These are phyloP conservation scores for Monosporascus sp. DNA, from an alignment of 2,329 filamentous ascomycete genomes.

Conservation along the genomic window DNA sequence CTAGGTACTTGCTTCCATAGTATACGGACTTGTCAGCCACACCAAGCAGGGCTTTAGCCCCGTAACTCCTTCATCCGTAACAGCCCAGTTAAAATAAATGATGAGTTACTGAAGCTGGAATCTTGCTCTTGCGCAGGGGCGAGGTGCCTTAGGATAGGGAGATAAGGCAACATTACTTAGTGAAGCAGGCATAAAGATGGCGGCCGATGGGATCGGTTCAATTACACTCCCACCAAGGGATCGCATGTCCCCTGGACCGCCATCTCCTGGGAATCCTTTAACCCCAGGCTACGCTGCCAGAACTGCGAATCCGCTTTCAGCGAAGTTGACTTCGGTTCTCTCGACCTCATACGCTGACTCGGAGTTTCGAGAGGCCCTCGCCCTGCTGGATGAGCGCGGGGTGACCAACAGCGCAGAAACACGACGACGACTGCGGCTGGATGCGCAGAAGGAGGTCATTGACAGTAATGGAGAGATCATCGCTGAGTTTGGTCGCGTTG, in stretches of 20 bases:
- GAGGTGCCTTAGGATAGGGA: conserved; percentile 1
- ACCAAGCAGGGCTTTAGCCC: neutral
- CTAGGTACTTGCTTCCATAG: neutral
- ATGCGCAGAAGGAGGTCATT: conserved; percentile 88
- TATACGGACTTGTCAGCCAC: neutral
- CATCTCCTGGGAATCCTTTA: conserved; percentile 27
- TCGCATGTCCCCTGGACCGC: conserved; percentile 18
- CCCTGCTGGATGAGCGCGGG: conserved; percentile 67
- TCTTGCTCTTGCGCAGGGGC: neutral
- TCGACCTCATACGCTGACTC: conserved; percentile 90
- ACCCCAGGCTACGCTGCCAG: conserved; percentile 30
- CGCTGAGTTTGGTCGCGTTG: conserved; percentile 80
- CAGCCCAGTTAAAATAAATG: neutral
- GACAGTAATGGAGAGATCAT: conserved; percentile 88
- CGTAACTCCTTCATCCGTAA: neutral
- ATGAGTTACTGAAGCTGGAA: neutral
- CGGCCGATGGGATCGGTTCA: conserved; percentile 21
- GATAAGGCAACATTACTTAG: conserved; percentile 1
- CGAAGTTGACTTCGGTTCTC: conserved; percentile 77
- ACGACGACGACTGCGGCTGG: conserved; percentile 71
- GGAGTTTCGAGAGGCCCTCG: conserved; percentile 81
- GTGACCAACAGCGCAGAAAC: conserved; percentile 72
- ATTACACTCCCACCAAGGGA: conserved; percentile 22
- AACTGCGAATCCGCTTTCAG: conserved; percentile 63
- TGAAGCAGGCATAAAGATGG: conserved; percentile 19